These are phyloP conservation scores for Bipolaris gigantea DNA, from an alignment of 2,329 filamentous ascomycete species.

Conservation along the genomic window DNA sequence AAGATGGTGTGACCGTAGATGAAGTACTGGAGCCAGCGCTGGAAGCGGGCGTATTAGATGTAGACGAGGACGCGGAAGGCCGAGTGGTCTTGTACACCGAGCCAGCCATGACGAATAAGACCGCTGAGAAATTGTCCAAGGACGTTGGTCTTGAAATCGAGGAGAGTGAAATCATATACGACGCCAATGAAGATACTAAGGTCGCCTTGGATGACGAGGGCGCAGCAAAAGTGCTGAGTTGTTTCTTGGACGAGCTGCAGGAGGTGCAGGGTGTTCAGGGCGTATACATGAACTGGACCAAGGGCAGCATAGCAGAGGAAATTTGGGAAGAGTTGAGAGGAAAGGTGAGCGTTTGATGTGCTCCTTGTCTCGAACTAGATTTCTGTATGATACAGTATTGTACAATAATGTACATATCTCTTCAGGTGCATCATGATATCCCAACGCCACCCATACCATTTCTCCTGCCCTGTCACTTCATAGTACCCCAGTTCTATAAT, in stretches of 20 bases:
- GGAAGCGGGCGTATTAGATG: conserved; percentile 78
- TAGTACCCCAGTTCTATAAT: neutral
- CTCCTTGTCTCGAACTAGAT: neutral
- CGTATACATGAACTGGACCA: conserved; percentile 70
- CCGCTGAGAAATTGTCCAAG: conserved; percentile 65
- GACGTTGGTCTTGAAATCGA: conserved; percentile 68
- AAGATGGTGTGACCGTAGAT: conserved; percentile 61
- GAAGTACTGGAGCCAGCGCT: conserved; percentile 79
- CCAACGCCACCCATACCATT: conserved; percentile 24
- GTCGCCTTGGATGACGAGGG: conserved; percentile 63
- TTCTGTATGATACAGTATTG: conserved; percentile 6
- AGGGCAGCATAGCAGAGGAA: conserved; percentile 45
- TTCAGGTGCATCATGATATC: conserved; percentile 19
- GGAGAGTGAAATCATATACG: conserved; percentile 81
- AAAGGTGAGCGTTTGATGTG: conserved; percentile 39
- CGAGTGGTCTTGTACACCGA: conserved; percentile 72
- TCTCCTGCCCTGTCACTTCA: neutral
- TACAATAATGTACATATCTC: conserved; percentile 33
- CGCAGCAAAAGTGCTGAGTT: conserved; percentile 59
- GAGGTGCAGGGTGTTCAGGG: conserved; percentile 78
- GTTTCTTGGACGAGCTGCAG: conserved; percentile 62
- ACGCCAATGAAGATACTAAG: conserved; percentile 77
- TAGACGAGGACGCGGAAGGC: conserved; percentile 69
- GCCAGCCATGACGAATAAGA: conserved; percentile 64
- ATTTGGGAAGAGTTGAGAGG: conserved; percentile 45